Evolutionary conservation across 1,284 basidiomycete species (phyloP).

Genomic region (Porphyrellus sp.): DNA sequence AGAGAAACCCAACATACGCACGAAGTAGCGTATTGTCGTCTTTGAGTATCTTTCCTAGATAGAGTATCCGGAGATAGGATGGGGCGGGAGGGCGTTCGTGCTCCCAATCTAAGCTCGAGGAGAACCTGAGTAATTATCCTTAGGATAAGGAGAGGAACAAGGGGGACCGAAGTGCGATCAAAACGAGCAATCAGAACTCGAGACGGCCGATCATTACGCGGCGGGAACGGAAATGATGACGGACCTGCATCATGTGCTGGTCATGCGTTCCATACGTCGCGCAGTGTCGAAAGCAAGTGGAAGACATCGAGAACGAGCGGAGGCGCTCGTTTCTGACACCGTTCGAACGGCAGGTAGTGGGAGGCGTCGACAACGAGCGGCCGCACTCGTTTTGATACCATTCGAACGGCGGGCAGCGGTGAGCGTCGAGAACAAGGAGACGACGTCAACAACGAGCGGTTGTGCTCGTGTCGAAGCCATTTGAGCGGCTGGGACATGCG

Average conservation of each 20-base stretch:
- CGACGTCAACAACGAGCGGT: too few species aligned
- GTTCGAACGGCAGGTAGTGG: too few species aligned
- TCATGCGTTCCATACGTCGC: conserved; percentile 83
- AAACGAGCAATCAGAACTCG: conserved; percentile 5
- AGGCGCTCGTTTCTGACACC: too few species aligned
- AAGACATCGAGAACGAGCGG: too few species aligned
- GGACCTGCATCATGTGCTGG: conserved; percentile 53
- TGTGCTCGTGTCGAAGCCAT: too few species aligned
- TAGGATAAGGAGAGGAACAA: fast-evolving
- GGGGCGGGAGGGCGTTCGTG: conserved; percentile 78
- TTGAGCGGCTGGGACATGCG: too few species aligned
- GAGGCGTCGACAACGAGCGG: too few species aligned
- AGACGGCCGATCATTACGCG: conserved; percentile 13
- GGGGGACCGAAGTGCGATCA: neutral
- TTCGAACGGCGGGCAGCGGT: too few species aligned
- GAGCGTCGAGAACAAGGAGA: too few species aligned
- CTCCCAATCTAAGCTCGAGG: conserved; percentile 61
- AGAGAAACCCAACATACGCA: conserved; percentile 40
- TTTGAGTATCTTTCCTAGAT: conserved; percentile 80
- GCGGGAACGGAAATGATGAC: conserved; percentile 17
- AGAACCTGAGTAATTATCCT: too few species aligned
- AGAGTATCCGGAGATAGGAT: conserved; percentile 72
- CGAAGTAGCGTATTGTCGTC: conserved; percentile 77
- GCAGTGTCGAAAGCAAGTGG: too few species aligned
- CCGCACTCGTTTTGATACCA: too few species aligned